Percentiles rank a stretch among this genome's conserved stretches.
Evolutionary conservation across 441 rosid species (phyloP).

Genomic region (Hypseocharis bilobata): DNA sequence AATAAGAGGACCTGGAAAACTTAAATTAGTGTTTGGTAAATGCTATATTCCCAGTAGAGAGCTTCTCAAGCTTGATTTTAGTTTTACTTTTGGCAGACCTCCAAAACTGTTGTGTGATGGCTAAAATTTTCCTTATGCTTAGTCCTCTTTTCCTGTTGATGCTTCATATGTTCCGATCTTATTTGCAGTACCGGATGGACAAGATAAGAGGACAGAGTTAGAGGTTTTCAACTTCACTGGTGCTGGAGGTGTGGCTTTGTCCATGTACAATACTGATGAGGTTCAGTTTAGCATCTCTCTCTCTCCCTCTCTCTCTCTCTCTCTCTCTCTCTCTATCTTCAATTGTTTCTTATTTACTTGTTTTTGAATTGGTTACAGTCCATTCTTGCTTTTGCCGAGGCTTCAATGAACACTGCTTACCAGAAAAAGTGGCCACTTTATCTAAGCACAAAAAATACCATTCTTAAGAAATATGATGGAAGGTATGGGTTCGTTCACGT

Average conservation of each 20-base stretch:
- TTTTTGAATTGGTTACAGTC: conserved; percentile 36
- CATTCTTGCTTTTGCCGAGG: conserved; percentile 72
- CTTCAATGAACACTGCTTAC: conserved; percentile 84
- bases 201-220: conserved; percentile 40
- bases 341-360: neutral
- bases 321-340: neutral
- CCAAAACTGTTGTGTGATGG: neutral
- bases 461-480: conserved; percentile 82
- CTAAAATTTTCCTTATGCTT: neutral
- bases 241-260: conserved; percentile 74
- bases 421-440: conserved; percentile 88
- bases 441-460: conserved; percentile 91
- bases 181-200: conserved; percentile 50
- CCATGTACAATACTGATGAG: conserved; percentile 84
- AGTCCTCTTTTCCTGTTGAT: neutral
- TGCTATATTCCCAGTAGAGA: conserved; percentile 4
- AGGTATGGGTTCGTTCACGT: conserved; percentile 34
- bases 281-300: conserved; percentile 24
- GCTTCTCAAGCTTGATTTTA: neutral
- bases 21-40: conserved; percentile 42
- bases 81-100: neutral
- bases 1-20: neutral
- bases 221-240: conserved; percentile 58
- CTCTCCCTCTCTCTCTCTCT: neutral
- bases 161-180: conserved; percentile 12